Evolutionary conservation across 108 stramenopile species (phyloP).

Genomic region (Parietichytrium sp.): DNA sequence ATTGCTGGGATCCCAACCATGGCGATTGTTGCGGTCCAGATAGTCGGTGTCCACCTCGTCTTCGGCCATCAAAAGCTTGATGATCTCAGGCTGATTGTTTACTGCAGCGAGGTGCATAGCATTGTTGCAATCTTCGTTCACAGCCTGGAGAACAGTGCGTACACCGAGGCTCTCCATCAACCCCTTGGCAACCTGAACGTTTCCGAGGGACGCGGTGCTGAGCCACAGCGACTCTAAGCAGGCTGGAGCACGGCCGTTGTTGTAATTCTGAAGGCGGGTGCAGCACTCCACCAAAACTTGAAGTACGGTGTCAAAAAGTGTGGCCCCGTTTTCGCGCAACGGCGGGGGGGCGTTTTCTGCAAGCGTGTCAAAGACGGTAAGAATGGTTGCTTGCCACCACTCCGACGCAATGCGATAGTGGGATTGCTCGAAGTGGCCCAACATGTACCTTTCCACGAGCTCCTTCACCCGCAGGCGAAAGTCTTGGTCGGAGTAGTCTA

Average conservation of each 20-base stretch:
- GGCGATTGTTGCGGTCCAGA: slow-evolving; percentile 4
- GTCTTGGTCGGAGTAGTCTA: no score
- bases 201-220: neutral
- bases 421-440: neutral
- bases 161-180: neutral
- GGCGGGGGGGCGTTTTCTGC: neutral
- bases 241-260: neutral
- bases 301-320: neutral
- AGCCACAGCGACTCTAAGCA: slow-evolving; percentile 1
- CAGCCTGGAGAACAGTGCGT: neutral
- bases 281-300: neutral
- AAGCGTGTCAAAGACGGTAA: neutral
- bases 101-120: neutral
- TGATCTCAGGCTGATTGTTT: slow-evolving; percentile 32
- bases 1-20: slow-evolving; percentile 5
- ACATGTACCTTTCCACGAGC: neutral
- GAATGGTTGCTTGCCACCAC: slow-evolving; percentile 20
- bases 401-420: neutral
- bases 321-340: neutral
- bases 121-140: neutral
- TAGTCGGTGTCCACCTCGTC: neutral
- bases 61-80: neutral
- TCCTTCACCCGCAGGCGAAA: neutral
- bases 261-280: neutral
- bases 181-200: slow-evolving; percentile 7